Evolutionary conservation across 352 stramenopile genomes (phyloP), one percentile per base, ranked within the genome.

Genomic region (Globisporangium viniferum): DNA sequence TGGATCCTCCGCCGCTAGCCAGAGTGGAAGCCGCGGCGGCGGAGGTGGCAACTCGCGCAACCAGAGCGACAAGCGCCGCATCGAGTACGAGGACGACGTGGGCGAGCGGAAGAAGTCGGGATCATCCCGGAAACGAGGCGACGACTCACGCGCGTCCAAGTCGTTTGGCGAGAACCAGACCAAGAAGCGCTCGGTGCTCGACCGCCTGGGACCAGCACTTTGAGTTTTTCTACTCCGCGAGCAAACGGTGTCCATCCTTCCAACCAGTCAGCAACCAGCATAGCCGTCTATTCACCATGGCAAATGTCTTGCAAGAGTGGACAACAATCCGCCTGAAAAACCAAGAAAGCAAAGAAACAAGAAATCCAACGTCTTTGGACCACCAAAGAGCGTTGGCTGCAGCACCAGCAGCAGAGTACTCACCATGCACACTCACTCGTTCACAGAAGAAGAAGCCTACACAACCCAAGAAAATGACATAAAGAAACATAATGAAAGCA

Each of bases 141-240:
- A 74, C 59, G 79, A 88, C 22, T 24, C 61, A 62, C 49, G 67
- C 39, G 59, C 44, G 29, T 71, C 73, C 53, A 84, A 88, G 58
- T 74, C 76, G n/a, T 81, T 80, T 31, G 76, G 79, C 33, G 84
- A 92, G 20, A 72, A 67, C 29, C 84, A 88, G 44, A 59, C 76
- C 57, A 95, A 95, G 77, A 95, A 95, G 77, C 75, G 80, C 18
- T 95, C 88, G 1, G 88, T 95, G 29, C 74, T 95, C 18, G 88
- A 95, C 53, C 84, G 88, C 22, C 81, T 95, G 51, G 88, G 88
- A 2, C 88, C 88, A n/a, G 85, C 84, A 12, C 33, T 94, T 35
- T 92, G 81, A 62, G 7, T 3, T 29, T 22, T 29, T 1, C 22
- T 6, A 41, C 24, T 24, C 27, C 5, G 33, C 33, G 33, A 54